These are phyloP conservation scores for Calycina herbarum DNA, from an alignment of 2,329 filamentous ascomycete species.

Conservation along the genomic window DNA sequence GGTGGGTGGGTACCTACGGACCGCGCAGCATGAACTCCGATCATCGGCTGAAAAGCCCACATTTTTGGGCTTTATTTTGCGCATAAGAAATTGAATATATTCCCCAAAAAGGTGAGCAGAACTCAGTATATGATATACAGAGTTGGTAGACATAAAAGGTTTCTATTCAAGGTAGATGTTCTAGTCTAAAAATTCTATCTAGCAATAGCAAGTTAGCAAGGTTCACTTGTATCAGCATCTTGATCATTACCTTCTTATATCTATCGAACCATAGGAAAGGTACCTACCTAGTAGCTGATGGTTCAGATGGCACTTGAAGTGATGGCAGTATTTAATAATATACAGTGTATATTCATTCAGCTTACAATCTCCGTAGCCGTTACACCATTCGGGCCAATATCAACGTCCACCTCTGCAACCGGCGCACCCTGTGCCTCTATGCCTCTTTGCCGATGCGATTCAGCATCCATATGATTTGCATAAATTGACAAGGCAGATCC, in stretches of 20 bases:
- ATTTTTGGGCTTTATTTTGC: background rate
- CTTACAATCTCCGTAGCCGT: constrained; percentile 15
- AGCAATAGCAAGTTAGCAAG: no score
- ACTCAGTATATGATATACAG: no score
- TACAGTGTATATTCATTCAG: constrained; percentile 5
- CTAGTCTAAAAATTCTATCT: no score
- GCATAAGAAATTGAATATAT: no score
- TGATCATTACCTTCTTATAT: no score
- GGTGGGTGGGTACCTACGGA: background rate
- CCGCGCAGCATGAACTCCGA: background rate
- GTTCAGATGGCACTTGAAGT: background rate
- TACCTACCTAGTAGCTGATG: background rate
- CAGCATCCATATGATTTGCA: constrained; percentile 26
- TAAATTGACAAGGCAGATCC: constrained; percentile 31
- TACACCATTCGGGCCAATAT: constrained; percentile 9
- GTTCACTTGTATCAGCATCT: no score
- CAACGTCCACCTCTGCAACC: constrained; percentile 30
- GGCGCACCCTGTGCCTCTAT: constrained; percentile 21
- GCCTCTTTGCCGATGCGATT: constrained; percentile 20
- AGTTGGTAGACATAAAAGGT: no score
- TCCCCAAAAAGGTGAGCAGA: no score
- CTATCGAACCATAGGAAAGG: no score
- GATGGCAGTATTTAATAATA: background rate
- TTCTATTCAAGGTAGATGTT: no score
- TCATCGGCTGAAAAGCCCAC: background rate